phyloP scores from a whole-genome alignment of 805 yeast genomes.

The Sungouiozyma ichnusensis region DNA sequence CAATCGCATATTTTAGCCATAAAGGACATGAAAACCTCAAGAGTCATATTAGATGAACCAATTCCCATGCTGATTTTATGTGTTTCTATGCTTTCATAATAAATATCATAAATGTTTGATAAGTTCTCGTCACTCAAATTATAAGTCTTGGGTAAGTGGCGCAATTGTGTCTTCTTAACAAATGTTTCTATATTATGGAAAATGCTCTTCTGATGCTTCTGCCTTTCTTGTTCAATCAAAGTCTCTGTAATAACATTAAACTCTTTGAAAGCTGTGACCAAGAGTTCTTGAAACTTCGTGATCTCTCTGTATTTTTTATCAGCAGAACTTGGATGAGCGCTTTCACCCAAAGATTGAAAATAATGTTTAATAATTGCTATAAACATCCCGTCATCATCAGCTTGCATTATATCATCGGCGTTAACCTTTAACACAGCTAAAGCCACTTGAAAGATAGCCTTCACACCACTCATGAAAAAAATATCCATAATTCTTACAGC shows the following conservation, averaged over 20 bases:
- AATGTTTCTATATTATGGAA: conserved; percentile 80
- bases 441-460: conserved; percentile 84
- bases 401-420: conserved; percentile 68
- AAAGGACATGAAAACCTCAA: conserved; percentile 58
- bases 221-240: conserved; percentile 56
- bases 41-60: conserved; percentile 62
- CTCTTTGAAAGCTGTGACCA: conserved; percentile 89
- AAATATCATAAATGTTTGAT: conserved; percentile 73
- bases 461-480: conserved; percentile 81
- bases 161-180: conserved; percentile 82
- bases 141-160: conserved; percentile 70
- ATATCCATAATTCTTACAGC: conserved; percentile 89
- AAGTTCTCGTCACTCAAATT: conserved; percentile 49
- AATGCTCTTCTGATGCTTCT: conserved; percentile 62
- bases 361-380: conserved; percentile 76
- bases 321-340: conserved; percentile 64
- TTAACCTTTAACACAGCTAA: conserved; percentile 81
- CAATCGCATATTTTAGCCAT: conserved; percentile 76
- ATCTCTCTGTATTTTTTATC: conserved; percentile 54
- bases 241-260: conserved; percentile 73
- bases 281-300: conserved; percentile 78
- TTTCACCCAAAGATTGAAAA: conserved; percentile 64
- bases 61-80: conserved; percentile 43
- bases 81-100: conserved; percentile 66
- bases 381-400: conserved; percentile 88